Evolutionary conservation across 2,329 filamentous ascomycete species (phyloP).

Genomic region (Arthrinium phaeospermum): DNA sequence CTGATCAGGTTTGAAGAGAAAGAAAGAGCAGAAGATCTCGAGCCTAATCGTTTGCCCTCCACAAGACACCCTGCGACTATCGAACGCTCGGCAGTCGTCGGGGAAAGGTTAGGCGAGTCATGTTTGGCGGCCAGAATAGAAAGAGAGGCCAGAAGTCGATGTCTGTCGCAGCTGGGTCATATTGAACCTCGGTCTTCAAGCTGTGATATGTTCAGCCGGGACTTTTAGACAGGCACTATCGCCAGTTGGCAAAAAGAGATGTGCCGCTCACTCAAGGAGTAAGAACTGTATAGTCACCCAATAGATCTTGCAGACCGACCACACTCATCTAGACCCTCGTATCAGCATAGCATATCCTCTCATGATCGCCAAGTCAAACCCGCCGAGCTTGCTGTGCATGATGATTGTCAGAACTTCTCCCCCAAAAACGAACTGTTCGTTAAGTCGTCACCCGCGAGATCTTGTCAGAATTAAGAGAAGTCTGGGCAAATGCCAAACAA

Average conservation of each 20-base stretch:
- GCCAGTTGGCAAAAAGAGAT: background rate
- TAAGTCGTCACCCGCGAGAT: background rate
- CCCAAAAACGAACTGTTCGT: background rate
- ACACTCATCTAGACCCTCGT: background rate
- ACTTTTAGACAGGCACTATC: background rate
- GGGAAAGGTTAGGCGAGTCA: background rate
- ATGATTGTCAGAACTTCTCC: background rate
- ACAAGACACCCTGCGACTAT: background rate
- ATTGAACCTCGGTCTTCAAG: background rate
- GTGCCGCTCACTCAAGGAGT: background rate
- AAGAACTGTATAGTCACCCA: background rate
- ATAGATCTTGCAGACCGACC: background rate
- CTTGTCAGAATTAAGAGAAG: background rate
- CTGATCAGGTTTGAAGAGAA: background rate
- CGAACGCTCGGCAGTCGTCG: background rate
- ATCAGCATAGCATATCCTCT: background rate
- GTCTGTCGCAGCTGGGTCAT: background rate
- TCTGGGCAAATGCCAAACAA: background rate
- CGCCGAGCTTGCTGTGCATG: background rate
- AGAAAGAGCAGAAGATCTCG: background rate
- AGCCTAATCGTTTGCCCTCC: background rate
- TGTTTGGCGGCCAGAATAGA: background rate
- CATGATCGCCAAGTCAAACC: background rate
- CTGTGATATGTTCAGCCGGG: background rate
- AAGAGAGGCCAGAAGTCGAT: background rate